Conservation (phyloP, 2,329 filamentous ascomycete species). For the Exophiala calicioides region DNA sequence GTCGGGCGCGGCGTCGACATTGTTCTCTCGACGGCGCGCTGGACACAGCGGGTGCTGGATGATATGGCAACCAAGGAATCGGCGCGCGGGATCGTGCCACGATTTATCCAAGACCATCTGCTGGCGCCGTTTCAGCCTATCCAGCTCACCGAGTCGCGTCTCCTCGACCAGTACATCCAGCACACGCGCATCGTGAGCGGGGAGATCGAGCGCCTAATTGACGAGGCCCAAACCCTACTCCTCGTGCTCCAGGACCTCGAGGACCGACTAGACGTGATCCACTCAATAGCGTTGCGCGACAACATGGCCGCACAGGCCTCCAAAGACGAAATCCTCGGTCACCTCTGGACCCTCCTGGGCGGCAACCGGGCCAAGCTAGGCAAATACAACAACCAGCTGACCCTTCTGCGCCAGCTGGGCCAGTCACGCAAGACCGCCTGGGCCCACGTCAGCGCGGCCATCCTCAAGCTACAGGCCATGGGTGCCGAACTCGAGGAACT, state of each 20-base stretch:
- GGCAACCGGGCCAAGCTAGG: conserved; percentile 63
- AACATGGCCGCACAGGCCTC: conserved; percentile 59
- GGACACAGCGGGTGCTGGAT: conserved; percentile 70
- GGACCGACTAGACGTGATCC: conserved; percentile 68
- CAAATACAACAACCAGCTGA: conserved; percentile 64
- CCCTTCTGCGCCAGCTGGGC: conserved; percentile 66
- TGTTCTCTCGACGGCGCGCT: conserved; percentile 72
- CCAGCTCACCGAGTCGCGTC: conserved; percentile 59
- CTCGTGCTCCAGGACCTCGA: conserved; percentile 67
- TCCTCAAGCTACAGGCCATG: conserved; percentile 74
- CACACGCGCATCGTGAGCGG: conserved; percentile 71
- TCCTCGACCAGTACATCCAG: conserved; percentile 73
- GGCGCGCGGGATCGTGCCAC: conserved; percentile 39
- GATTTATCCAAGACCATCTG: conserved; percentile 49
- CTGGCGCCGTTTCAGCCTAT: conserved; percentile 64
- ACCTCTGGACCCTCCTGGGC: conserved; percentile 73
- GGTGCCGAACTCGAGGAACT: conserved; percentile 70
- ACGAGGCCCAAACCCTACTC: conserved; percentile 69
- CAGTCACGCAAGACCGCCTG: conserved; percentile 66
- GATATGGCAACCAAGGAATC: conserved; percentile 54
- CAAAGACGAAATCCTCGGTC: conserved; percentile 67
- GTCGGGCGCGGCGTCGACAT: conserved; percentile 73
- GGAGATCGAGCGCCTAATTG: conserved; percentile 67
- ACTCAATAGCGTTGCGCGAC: conserved; percentile 67
- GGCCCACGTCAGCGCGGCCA: conserved; percentile 66